Evolutionary conservation across 768 basidiomycete genomes (phyloP), one percentile per base, ranked within the genome.

Genomic region (Candolleomyces eurysporus): DNA sequence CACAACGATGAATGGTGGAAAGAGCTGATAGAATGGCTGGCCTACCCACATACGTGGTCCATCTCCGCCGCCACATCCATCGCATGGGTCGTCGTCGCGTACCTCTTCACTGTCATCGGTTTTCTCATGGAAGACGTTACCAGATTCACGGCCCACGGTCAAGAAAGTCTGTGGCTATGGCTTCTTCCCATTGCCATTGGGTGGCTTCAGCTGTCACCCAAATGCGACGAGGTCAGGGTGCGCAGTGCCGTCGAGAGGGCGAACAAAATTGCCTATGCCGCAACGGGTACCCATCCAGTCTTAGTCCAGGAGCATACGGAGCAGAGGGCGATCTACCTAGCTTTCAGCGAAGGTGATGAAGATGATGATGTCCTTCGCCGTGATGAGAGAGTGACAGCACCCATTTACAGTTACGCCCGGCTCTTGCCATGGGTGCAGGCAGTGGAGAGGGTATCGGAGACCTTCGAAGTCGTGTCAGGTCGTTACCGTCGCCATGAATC

Each of bases 121-220:
- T 72, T 74, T 17, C 74, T 77, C 59, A 64, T 67, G n/a, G 62
- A 53, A 16, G 62, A 65, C 31, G 50, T 72, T 2, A 46, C 53
- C 1, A 42, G 65, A 17, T 60, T 75, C 2, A 66, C 72, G 22
- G 67, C 71, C 0, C 75, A 70, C 36, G 78, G 79, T 0, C 72
- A 78, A 56, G 75, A 73, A 76, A 8, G 78, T 75, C 4, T 74
- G 74, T 82, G 78, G 78, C 63, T 81, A 8, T 82, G 79, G 78
- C 69, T 81, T 19, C 43, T 81, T 6, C 72, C 79, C 0, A 63
- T 82, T 5, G 78, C 78, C 9, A 64, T 76, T 3, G 75, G 78
- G 6, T 81, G 79, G 75, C 64, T 80, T 8, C 69, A 77, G 53
- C 60, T 79, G 6, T 76, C 78, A 0, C 78, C 78, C 0, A 75